Conservation (phyloP, 768 basidiomycete genomes). For the Amanita fuliginea region DNA sequence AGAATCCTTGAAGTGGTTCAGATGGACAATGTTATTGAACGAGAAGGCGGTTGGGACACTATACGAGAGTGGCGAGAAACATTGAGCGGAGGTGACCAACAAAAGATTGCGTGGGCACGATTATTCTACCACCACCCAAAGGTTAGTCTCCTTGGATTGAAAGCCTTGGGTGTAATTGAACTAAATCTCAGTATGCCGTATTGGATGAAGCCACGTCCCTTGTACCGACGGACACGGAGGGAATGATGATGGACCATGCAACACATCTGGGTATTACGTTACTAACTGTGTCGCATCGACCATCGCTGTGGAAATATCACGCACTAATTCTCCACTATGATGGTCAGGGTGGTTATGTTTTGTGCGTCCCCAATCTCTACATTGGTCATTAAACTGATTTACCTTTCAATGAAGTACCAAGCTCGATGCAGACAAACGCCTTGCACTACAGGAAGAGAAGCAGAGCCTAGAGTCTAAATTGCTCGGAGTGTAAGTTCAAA, state of each 20-base stretch:
- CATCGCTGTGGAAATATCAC: conserved; percentile 91
- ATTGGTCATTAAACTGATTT: neutral
- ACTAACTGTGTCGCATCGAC: conserved; percentile 90
- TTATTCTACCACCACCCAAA: conserved; percentile 94
- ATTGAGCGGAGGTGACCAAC: conserved; percentile 91
- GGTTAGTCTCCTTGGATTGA: conserved; percentile 26
- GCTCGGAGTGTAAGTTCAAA: conserved; percentile 66
- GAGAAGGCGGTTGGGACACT: conserved; percentile 94
- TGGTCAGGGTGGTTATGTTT: conserved; percentile 91
- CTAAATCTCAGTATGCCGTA: conserved; percentile 71
- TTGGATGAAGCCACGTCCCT: conserved; percentile 94
- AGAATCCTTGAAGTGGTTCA: conserved; percentile 67
- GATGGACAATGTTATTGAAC: conserved; percentile 77
- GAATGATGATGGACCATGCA: conserved; percentile 90
- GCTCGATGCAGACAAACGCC: conserved; percentile 79
- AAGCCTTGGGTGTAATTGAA: conserved; percentile 3
- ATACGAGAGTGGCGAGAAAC: conserved; percentile 91
- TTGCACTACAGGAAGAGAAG: conserved; percentile 92
- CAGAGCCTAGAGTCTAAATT: conserved; percentile 78
- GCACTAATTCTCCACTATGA: conserved; percentile 84
- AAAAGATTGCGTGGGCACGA: conserved; percentile 94
- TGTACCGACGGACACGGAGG: conserved; percentile 88
- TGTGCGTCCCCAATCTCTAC: conserved; percentile 40
- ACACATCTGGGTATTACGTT: conserved; percentile 82
- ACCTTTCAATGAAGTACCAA: conserved; percentile 46